These are phyloP conservation scores for Rhipidocladum racemiflorum DNA, from an alignment of 176 grass and related monocot species.

Conservation along the genomic window DNA sequence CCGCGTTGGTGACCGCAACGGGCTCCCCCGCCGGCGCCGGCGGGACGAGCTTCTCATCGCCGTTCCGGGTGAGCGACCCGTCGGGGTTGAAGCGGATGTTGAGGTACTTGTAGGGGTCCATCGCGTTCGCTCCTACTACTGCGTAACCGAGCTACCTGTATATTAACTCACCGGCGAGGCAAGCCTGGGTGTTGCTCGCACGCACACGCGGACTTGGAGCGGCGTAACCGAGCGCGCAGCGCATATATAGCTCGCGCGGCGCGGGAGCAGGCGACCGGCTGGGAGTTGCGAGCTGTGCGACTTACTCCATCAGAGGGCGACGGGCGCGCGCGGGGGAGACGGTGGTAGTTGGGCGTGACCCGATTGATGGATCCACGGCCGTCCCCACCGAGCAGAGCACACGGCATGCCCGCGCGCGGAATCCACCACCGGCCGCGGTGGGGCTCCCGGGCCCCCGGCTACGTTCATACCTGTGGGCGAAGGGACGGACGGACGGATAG, in stretches of 20 bases:
- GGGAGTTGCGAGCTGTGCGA: not conserved
- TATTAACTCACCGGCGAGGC: not conserved
- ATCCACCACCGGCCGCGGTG: too few relatives aligned
- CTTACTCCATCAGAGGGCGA: not conserved
- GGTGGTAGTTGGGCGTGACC: not conserved
- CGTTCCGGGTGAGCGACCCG: conserved; percentile 51
- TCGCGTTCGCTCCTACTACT: not conserved
- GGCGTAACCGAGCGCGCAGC: not conserved
- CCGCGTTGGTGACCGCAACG: not conserved
- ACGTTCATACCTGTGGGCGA: not conserved
- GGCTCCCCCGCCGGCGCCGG: conserved; percentile 31
- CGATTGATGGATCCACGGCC: not conserved
- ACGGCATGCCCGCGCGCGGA: too few relatives aligned
- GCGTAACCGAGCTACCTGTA: too few relatives aligned
- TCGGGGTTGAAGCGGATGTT: conserved; percentile 67
- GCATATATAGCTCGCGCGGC: conserved; percentile 34
- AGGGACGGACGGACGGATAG: not conserved
- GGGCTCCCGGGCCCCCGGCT: not conserved
- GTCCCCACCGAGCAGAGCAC: conserved; percentile 5
- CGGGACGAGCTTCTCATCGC: conserved; percentile 22
- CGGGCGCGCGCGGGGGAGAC: not conserved
- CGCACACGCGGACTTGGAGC: not conserved
- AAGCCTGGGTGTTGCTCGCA: not conserved
- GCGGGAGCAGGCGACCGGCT: not conserved
- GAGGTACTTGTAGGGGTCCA: conserved; percentile 88